Evolutionary conservation across 129 eudicot genomes (phyloP).

Genomic region (Pseudognaphalium luteoalbum): DNA sequence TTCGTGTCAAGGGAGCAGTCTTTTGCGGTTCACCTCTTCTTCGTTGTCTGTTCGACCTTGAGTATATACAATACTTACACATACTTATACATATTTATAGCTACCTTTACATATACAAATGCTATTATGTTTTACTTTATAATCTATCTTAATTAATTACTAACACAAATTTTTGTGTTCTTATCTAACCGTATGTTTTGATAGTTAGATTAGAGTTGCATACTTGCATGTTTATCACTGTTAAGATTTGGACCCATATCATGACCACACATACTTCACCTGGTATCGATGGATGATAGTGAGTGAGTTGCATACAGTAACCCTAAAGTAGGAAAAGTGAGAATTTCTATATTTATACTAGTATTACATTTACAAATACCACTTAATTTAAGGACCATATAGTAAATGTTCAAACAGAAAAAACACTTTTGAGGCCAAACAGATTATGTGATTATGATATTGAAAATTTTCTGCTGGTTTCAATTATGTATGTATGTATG

Average conservation of each 20-base stretch:
- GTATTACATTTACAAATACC: no score
- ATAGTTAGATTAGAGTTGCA: background rate
- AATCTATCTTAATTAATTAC: background rate
- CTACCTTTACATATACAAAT: background rate
- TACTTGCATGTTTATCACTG: background rate
- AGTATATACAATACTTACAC: background rate
- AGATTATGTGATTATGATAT: background rate
- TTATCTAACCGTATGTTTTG: background rate
- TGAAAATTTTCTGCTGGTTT: background rate
- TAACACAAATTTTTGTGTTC: background rate
- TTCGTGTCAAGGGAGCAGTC: constrained; percentile 47
- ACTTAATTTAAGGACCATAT: no score
- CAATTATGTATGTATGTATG: no score
- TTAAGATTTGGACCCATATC: background rate
- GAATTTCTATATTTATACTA: background rate
- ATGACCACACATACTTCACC: background rate
- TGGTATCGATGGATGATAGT: background rate
- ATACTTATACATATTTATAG: no score
- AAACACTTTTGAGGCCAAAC: background rate
- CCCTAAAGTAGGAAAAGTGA: background rate
- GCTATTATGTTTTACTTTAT: background rate
- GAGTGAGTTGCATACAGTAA: background rate
- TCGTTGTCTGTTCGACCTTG: constrained; percentile 61
- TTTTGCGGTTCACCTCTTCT: constrained; percentile 36
- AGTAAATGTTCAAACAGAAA: no score